A percentile compares a stretch with the other conserved stretches of the same genome.
These are phyloP conservation scores for Pseudocercospora cruenta DNA, from an alignment of 2,329 filamentous ascomycete species.

Conservation along the genomic window DNA sequence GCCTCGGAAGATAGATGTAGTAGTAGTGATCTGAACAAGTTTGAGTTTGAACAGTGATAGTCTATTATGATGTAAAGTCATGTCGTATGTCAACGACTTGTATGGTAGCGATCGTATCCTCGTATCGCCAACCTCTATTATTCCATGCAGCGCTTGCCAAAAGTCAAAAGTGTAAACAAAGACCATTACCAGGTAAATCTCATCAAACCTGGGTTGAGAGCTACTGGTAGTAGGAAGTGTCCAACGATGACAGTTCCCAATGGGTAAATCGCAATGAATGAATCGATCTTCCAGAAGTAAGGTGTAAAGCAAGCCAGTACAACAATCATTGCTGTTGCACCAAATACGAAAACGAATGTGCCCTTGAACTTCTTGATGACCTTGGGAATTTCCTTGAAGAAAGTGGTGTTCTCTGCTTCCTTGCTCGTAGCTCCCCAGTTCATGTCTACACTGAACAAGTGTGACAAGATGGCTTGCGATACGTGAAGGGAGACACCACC, in stretches of 20 bases:
- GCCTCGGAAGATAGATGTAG: background rate
- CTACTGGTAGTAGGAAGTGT: conserved; percentile 63
- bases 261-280: conserved; percentile 64
- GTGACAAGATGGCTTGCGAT: conserved; percentile 45
- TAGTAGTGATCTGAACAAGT: background rate
- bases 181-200: conserved; percentile 59
- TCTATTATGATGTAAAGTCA: background rate
- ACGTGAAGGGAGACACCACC: conserved; percentile 47
- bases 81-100: background rate
- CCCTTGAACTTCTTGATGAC: conserved; percentile 61
- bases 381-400: conserved; percentile 60
- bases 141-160: conserved; percentile 17
- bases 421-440: conserved; percentile 62
- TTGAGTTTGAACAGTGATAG: background rate
- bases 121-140: conserved; percentile 17
- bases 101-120: background rate
- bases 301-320: conserved; percentile 53
- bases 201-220: conserved; percentile 67
- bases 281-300: conserved; percentile 58
- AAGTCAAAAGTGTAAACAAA: conserved; percentile 7
- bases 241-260: conserved; percentile 55
- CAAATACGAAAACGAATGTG: conserved; percentile 57
- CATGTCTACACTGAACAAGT: conserved; percentile 48
- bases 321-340: conserved; percentile 53
- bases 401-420: conserved; percentile 60